Base-by-base conservation (phyloP, 768 basidiomycete genomes). In the Agrocybe pediades region DNA sequence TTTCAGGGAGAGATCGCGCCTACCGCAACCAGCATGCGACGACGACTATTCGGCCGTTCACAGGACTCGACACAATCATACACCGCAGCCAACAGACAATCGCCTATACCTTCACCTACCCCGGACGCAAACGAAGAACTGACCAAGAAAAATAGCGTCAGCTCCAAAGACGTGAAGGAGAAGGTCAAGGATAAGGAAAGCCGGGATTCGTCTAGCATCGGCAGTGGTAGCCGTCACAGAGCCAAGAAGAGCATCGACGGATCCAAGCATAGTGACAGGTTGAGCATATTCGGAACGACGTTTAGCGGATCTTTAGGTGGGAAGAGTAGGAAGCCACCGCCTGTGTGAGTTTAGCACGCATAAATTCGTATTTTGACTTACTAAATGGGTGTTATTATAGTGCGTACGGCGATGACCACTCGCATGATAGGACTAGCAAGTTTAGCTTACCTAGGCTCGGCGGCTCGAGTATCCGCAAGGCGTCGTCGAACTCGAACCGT, bases 231-330 rank as follows among this genome's bases (percentile, higher is more conserved):
- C 47, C 76, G 77, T 25, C 65, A 74, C 20, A 76, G 82, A 53
- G 55, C 66, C 16, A 86, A 82, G 69, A 80, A 77, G 56, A 79
- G 78, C 54, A 43, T 72, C 15, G 87, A 88, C 47, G 73, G 60
- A 9, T 58, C 70, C 2, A 76, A 76, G 58, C 76, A 73, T 49
- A 64, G 66, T 11, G 87, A 90, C 39, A 74, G 90, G n/a, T 68
- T 90, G 55, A 94, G 92, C 62, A 85, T 96, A 62, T 96, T 97
- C 63, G 90, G 90, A 13, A 79, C 77, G 17, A 69, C 83, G 2
- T 84, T 92, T 56, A 70, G 74, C 9, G 80, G 83, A 0, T 73
- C 85, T 5, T 63, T 90, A 49, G 82, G 85, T 13, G 33, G 33
- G 24, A 88, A 87, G 67, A 72, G 75, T 36, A 74, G 94, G 59